Evolutionary conservation across 1,284 basidiomycete species (phyloP).

Genomic region (Ceratorhiza oryzae-sativae): DNA sequence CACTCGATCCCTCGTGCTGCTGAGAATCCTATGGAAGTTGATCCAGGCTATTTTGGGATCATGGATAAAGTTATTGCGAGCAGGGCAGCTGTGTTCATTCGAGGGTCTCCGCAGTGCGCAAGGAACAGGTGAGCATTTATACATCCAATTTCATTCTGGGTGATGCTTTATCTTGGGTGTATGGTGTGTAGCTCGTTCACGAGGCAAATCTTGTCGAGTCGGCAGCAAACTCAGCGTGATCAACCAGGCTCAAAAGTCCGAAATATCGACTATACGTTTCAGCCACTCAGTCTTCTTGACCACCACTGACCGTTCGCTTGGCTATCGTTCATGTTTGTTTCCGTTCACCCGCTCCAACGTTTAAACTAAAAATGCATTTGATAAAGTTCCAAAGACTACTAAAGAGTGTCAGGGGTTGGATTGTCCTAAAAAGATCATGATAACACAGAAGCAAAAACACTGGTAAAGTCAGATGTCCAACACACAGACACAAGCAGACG

Average conservation of each 20-base stretch:
- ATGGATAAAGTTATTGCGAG: conserved; percentile 27
- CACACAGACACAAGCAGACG: neutral
- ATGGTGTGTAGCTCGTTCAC: conserved; percentile 26
- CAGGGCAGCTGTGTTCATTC: conserved; percentile 31
- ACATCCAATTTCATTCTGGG: neutral
- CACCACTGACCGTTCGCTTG: neutral
- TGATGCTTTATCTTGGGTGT: neutral
- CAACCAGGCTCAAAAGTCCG: neutral
- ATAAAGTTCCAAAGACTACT: conserved; percentile 7
- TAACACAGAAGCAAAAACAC: neutral
- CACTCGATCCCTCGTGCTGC: neutral
- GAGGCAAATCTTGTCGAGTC: conserved; percentile 19
- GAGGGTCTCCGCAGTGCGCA: conserved; percentile 9
- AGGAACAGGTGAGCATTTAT: conserved; percentile 30
- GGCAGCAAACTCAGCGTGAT: neutral
- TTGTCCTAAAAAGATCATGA: conserved; percentile 4
- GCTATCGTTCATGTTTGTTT: too few relatives aligned
- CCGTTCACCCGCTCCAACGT: neutral
- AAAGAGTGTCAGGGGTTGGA: conserved; percentile 21
- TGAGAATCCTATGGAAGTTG: neutral
- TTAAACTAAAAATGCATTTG: conserved; percentile 4
- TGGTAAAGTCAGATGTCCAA: conserved; percentile 1
- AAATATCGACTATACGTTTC: neutral
- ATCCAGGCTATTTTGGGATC: conserved; percentile 21
- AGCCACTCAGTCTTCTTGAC: neutral